Conservation (phyloP, 345 rosid genomes). For the Sisymbrium irio region DNA sequence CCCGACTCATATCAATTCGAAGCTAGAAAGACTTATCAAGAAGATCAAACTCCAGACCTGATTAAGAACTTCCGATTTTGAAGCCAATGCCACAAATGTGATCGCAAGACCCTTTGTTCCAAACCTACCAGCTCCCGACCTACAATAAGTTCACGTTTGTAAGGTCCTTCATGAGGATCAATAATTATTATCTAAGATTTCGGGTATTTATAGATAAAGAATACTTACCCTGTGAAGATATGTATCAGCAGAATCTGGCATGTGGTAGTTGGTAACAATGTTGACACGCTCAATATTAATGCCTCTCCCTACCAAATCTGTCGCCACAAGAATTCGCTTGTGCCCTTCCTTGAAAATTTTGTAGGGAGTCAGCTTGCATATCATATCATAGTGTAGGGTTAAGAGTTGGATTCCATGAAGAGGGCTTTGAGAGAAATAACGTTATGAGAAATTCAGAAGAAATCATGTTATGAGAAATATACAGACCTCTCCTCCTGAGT, state of each 20-base stretch:
- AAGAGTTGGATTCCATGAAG: not conserved
- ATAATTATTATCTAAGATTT: not conserved
- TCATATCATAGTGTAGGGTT: not conserved
- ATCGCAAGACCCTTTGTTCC: constrained; percentile 99
- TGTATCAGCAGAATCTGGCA: constrained; percentile 99
- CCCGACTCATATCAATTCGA: not conserved
- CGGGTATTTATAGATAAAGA: not conserved
- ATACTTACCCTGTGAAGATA: constrained; percentile 80
- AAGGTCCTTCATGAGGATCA: not conserved
- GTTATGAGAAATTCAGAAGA: not conserved
- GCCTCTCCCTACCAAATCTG: constrained; percentile 96
- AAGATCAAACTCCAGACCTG: constrained; percentile 51
- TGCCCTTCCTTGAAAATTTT: constrained; percentile 98
- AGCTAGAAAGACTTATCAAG: not conserved
- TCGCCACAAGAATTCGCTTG: constrained; percentile 96
- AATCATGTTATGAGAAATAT: not conserved
- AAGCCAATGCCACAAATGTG: constrained; percentile 88
- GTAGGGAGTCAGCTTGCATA: constrained; percentile 83
- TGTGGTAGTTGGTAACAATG: constrained; percentile 96
- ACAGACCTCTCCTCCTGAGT: constrained; percentile 94
- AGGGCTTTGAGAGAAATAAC: not conserved
- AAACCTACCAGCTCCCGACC: constrained; percentile 99
- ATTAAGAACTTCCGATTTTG: constrained; percentile 87
- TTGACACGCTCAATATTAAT: constrained; percentile 98
- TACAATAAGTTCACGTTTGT: constrained; percentile 6